Evolutionary conservation across 306 rosid genomes (phyloP), one percentile per base, ranked within the genome.

Genomic region (Begonia fuchsioides): DNA sequence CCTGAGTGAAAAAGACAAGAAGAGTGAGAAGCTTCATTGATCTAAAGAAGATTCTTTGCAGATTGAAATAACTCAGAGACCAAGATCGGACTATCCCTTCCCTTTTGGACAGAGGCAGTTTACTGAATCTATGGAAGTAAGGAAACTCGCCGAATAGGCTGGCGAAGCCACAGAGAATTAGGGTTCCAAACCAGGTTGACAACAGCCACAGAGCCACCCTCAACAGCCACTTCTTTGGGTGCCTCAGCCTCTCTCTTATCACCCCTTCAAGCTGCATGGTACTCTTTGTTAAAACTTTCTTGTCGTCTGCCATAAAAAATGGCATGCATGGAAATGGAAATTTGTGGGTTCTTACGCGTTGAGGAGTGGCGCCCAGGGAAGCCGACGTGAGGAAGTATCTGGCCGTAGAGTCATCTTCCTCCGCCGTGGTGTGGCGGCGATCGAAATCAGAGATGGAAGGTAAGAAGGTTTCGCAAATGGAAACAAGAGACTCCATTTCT

Each of bases 1-100:
- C 95, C 87, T 85, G 95, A 59, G 85, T 73, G 72, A 78, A 85
- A 78, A 72, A 85, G 38, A 61, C 50, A 0, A 68, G 70, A 13
- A 68, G 76, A 50, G 69, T 64, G 65, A 85, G 72, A 43, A 85
- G 50, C 61, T 85, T 85, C 41, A 73, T 2, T 52, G 80, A 46
- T 38, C 48, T 67, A 72, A 56, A 60, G 0, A 81, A 38, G 76
- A 78, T 60, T 12, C 80, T 70, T 0, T 68, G 68, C 13, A 53
- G 80, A 38, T 12, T 43, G 35, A 78, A 48, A 47, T 8, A 71
- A 51, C 87, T 68, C 9, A 38, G 63, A 32, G 93, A 67, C 84
- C 81, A 76, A 0, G 78, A 71, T 1, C 38, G 5, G 11, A 69
- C n/a, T 53, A 81, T 76, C 5, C 59, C 35, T 56, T 73, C 76